phyloP scores from a whole-genome alignment of 73 alveolate species.

The Paramecium octaurelia region DNA sequence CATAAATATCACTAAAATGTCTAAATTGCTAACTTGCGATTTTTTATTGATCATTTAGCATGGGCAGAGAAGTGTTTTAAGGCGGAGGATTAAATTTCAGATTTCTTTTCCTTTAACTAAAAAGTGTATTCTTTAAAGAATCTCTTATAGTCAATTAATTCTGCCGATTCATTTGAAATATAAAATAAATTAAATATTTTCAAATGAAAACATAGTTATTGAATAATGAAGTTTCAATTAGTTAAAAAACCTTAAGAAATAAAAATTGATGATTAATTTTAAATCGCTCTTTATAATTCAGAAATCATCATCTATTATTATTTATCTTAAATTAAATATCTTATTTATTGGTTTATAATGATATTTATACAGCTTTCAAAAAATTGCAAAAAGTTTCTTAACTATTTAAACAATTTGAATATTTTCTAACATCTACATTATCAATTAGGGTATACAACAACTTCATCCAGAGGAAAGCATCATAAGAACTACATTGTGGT shows the following conservation, averaged over 20 bases:
- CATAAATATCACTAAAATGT: slow-evolving; percentile 23
- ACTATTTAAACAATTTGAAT: too few relatives aligned
- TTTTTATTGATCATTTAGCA: neutral
- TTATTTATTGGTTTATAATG: too few relatives aligned
- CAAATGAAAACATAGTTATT: neutral
- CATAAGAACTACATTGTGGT: too few relatives aligned
- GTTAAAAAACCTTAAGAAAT: neutral
- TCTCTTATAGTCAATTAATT: neutral
- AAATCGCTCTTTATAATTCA: neutral
- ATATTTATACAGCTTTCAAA: too few relatives aligned
- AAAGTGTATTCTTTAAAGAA: neutral
- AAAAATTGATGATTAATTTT: neutral
- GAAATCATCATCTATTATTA: neutral
- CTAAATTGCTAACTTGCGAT: neutral
- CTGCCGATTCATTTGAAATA: neutral
- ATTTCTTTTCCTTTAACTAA: neutral
- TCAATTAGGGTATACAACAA: too few relatives aligned
- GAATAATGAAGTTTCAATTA: neutral
- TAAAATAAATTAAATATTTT: neutral
- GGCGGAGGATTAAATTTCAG: neutral
- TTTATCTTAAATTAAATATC: too few relatives aligned
- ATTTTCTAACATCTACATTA: neutral
- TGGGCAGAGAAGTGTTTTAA: neutral
- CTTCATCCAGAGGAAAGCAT: too few relatives aligned
- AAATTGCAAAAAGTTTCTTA: neutral